Conservation (phyloP, 176 grass and related monocot genomes). For the Cenchrus fungigraminus region DNA sequence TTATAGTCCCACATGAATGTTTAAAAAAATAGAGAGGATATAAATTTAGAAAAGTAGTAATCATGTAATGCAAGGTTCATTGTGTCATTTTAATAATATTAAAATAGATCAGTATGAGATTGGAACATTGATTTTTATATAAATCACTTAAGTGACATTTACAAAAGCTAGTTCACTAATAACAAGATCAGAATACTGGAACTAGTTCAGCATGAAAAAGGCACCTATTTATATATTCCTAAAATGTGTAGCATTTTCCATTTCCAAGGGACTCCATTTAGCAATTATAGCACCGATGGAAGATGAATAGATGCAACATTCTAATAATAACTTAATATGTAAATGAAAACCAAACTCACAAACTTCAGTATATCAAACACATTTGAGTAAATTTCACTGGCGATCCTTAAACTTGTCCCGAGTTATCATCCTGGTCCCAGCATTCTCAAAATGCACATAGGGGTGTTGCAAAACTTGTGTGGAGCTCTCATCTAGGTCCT, state of each 20-base stretch:
- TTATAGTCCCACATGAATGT: constrained; percentile 10
- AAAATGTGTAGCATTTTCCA: background rate
- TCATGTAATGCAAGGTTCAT: background rate
- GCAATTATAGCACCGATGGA: background rate
- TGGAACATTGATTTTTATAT: constrained; percentile 4
- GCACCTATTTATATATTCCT: background rate
- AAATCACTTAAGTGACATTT: background rate
- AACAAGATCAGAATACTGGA: background rate
- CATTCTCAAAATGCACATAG: too few species aligned
- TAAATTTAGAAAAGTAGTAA: background rate
- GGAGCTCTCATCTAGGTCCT: too few species aligned
- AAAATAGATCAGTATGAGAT: background rate
- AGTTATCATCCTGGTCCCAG: too few species aligned
- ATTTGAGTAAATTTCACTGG: too few species aligned
- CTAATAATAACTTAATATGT: constrained; percentile 11
- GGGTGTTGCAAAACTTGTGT: too few species aligned
- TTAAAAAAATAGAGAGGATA: background rate
- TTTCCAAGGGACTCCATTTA: constrained; percentile 1
- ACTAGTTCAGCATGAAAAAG: background rate
- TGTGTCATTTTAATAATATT: background rate
- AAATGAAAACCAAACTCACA: background rate
- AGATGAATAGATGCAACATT: background rate
- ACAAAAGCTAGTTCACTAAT: background rate
- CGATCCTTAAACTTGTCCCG: too few species aligned
- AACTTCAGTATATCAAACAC: background rate